Evolutionary conservation across 1,284 basidiomycete species (phyloP).

Genomic region (Anthracocystis panici-leucophaei): DNA sequence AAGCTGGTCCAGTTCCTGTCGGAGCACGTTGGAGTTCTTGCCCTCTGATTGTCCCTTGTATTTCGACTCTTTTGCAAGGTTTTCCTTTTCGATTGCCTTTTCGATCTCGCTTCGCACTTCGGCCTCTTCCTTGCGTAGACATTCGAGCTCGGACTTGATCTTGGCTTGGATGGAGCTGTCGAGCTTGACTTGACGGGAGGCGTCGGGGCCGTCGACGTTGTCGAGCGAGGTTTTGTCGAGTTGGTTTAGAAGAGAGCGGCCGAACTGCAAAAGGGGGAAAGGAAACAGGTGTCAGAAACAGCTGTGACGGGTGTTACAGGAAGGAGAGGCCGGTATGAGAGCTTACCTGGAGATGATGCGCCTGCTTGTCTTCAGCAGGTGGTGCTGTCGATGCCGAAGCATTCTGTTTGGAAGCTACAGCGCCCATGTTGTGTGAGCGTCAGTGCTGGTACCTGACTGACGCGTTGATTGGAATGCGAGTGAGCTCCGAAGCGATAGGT

Average conservation of each 20-base stretch:
- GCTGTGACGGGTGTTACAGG: neutral
- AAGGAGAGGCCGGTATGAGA: no score
- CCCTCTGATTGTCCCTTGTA: constrained; percentile 52
- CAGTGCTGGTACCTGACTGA: constrained; percentile 3
- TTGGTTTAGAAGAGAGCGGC: constrained; percentile 52
- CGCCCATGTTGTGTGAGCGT: constrained; percentile 36
- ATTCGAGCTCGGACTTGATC: constrained; percentile 62
- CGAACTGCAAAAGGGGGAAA: constrained; percentile 33
- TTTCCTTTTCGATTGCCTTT: constrained; percentile 65
- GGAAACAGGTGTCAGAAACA: neutral
- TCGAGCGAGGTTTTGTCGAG: constrained; percentile 53
- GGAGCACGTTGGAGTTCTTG: constrained; percentile 59
- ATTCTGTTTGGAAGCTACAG: constrained; percentile 51
- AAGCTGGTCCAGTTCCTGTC: constrained; percentile 63
- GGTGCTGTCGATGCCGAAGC: constrained; percentile 36
- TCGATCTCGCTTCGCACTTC: constrained; percentile 63
- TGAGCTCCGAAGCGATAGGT: neutral
- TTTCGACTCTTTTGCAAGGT: constrained; percentile 57
- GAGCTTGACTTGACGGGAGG: constrained; percentile 54
- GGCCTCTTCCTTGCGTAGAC: constrained; percentile 62
- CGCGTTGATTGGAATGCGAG: neutral
- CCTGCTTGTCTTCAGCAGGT: constrained; percentile 50
- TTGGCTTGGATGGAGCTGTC: constrained; percentile 62
- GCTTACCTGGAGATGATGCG: constrained; percentile 43
- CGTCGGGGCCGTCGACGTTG: constrained; percentile 43